Conservation (phyloP, 1,139 yeast genomes). For the Yarrowia galli region DNA sequence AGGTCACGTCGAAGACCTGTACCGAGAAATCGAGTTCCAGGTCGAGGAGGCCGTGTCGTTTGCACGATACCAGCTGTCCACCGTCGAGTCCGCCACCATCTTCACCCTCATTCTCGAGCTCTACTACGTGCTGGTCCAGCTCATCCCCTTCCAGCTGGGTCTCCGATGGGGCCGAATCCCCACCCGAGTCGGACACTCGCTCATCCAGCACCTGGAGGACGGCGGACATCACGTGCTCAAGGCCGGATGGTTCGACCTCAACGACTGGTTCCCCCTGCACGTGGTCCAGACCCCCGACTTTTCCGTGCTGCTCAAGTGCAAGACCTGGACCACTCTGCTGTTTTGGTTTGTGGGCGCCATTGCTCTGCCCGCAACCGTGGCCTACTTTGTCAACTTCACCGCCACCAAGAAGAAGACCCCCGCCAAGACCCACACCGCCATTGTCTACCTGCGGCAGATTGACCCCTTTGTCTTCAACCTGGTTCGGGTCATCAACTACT, state of each 20-base stretch:
- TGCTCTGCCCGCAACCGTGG: constrained; percentile 54
- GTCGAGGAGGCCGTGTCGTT: constrained; percentile 35
- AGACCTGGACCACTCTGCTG: constrained; percentile 47
- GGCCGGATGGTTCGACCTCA: constrained; percentile 38
- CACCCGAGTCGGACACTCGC: constrained; percentile 40
- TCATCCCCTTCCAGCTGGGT: constrained; percentile 39
- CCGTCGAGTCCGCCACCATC: constrained; percentile 42
- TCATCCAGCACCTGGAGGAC: constrained; percentile 28
- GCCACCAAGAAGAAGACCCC: constrained; percentile 29
- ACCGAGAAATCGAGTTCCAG: constrained; percentile 40
- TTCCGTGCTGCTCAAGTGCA: constrained; percentile 41
- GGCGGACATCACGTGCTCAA: constrained; percentile 29
- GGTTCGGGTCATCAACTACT: constrained; percentile 58
- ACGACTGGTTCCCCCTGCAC: constrained; percentile 37
- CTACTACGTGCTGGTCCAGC: constrained; percentile 40
- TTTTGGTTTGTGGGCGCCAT: constrained; percentile 50
- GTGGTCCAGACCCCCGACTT: constrained; percentile 41
- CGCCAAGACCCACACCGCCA: constrained; percentile 32
- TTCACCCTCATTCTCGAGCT: constrained; percentile 43
- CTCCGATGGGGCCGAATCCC: constrained; percentile 38
- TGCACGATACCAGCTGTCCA: constrained; percentile 42
- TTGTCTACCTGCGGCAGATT: constrained; percentile 44
- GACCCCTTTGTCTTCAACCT: constrained; percentile 69
- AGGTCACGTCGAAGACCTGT: constrained; percentile 39
- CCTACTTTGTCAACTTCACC: constrained; percentile 49